phyloP scores from a whole-genome alignment of 345 rosid species.

The Clarkia xantiana region DNA sequence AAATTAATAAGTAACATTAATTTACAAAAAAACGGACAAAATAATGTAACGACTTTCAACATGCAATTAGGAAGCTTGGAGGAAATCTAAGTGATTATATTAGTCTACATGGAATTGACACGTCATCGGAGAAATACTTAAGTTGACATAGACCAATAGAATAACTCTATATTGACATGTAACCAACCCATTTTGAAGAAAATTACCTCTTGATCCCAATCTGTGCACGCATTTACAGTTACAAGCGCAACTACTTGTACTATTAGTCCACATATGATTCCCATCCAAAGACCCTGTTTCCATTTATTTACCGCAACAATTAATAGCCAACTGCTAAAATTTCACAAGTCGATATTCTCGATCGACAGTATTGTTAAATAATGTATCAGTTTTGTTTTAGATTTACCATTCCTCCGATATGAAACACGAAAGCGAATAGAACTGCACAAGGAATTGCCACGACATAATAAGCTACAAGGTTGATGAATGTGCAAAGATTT shows the following conservation, averaged over 20 bases:
- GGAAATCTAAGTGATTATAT: too few species aligned
- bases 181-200: background rate
- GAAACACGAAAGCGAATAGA: constrained; percentile 23
- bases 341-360: too few species aligned
- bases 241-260: constrained; percentile 29
- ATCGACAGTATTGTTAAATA: too few species aligned
- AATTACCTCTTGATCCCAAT: constrained; percentile 28
- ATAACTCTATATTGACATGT: too few species aligned
- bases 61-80: too few species aligned
- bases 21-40: too few species aligned
- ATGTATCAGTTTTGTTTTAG: too few species aligned
- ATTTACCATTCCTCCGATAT: constrained; percentile 32
- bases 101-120: too few species aligned
- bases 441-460: constrained; percentile 33
- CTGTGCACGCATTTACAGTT: constrained; percentile 16
- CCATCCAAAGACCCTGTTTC: constrained; percentile 39
- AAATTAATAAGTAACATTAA: too few species aligned
- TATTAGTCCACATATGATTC: constrained; percentile 29
- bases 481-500: constrained; percentile 26
- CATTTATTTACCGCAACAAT: background rate
- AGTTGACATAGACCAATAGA: too few species aligned
- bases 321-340: too few species aligned
- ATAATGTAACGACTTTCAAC: too few species aligned
- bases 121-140: background rate
- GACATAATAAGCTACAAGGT: constrained; percentile 38